Base-by-base conservation (phyloP, 1,284 basidiomycete species). In the Chiua sp. region DNA sequence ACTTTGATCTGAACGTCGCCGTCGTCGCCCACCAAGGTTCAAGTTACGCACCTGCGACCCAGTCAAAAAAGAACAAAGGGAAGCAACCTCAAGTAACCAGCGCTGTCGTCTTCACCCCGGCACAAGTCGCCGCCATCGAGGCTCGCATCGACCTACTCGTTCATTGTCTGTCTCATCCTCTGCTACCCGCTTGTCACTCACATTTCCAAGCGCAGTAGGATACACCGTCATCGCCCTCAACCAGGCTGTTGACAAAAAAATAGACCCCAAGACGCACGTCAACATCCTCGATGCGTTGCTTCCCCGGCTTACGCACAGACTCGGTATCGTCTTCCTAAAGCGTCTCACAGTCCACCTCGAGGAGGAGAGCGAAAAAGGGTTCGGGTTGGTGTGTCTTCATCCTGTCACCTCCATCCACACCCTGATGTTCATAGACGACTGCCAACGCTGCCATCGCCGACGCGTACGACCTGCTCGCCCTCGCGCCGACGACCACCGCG, bases 301-400 rank as follows among this genome's bases (percentile, higher is more conserved):
- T 6, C 65, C 75, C 22, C 82, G 81, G 59, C 74, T 92, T 26
- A 82, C 81, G 63, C 76, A 78, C 33, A 79, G 90, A 51, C 70
- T 78, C 3, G 87, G 87, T 2, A 74, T 91, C 44, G 72, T 88
- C 2, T 85, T 82, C 63, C 74, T 93, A 53, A 91, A 89, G 68
- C 78, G 91, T 47, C 70, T 93, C 56, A 92, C 87, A 15, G 87
- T 93, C 47, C 77, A 88, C 7, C 77, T 93, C 15, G 88, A 92
- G 62, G 85, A 90, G 65, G 88, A 88, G 44, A 91, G 90, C 65
- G 92, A 93, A 70, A 92, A 91, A 70, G 90, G 91, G 0, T 92
- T 90, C 66, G 91, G 90, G 37, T 70, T 93, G 70, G 91, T 92
- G 57, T 63, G 81, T 73, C 18, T 46, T 10, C 15, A 15, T 35